Evolutionary conservation across 2,329 filamentous ascomycete genomes (phyloP).

Genomic region (Dothiorella sarmentorum): DNA sequence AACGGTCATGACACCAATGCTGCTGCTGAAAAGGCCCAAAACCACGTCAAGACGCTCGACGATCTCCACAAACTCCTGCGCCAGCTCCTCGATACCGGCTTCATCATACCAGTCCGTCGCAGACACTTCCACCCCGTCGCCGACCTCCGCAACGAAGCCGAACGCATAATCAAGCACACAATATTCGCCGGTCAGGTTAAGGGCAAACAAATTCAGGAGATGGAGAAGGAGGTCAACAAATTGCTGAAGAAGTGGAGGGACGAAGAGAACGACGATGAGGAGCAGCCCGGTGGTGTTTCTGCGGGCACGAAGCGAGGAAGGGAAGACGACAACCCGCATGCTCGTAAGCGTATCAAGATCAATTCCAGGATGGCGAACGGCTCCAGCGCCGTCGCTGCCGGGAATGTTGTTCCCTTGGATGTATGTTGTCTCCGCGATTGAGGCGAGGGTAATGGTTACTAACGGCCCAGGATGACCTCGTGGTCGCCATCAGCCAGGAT

Average conservation of each 20-base stretch:
- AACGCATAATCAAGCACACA: slow-evolving; percentile 57
- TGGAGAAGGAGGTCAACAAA: slow-evolving; percentile 60
- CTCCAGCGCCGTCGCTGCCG: slow-evolving; percentile 19
- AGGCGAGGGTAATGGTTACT: neutral
- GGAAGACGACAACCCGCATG: slow-evolving; percentile 19
- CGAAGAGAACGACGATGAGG: slow-evolving; percentile 32
- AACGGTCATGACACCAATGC: slow-evolving; percentile 25
- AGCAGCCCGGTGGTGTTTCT: slow-evolving; percentile 17
- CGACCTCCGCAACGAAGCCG: slow-evolving; percentile 57
- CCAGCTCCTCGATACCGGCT: slow-evolving; percentile 59
- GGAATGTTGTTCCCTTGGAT: slow-evolving; percentile 31
- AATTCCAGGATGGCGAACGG: slow-evolving; percentile 25
- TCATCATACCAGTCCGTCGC: slow-evolving; percentile 61
- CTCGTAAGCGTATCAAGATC: slow-evolving; percentile 33
- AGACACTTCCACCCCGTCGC: slow-evolving; percentile 53
- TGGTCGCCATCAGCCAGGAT: slow-evolving; percentile 78
- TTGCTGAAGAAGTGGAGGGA: slow-evolving; percentile 52
- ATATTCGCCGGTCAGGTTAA: slow-evolving; percentile 37
- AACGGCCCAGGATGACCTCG: slow-evolving; percentile 60
- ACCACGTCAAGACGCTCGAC: slow-evolving; percentile 35
- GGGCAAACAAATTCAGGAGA: slow-evolving; percentile 51
- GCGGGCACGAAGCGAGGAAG: slow-evolving; percentile 15
- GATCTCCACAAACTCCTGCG: slow-evolving; percentile 45
- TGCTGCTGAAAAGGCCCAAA: slow-evolving; percentile 22
- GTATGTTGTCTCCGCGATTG: slow-evolving; percentile 25